A percentile compares a stretch with the other conserved stretches of the same genome.
Evolutionary conservation across 177 flowering plant species (phyloP).

Genomic region (Vitis hybrid): DNA sequence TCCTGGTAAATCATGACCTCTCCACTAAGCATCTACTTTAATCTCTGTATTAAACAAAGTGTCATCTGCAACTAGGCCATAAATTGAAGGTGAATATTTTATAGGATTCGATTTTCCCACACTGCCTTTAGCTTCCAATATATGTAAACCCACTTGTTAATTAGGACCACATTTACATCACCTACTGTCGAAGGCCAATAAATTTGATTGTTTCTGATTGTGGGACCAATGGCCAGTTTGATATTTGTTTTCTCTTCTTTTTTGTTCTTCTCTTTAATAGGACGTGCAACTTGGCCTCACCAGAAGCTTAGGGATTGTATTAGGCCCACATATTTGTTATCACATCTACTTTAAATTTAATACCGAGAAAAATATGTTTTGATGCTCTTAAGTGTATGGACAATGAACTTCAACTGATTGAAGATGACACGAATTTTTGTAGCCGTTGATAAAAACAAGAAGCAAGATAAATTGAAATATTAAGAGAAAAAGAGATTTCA

Average conservation of each 20-base stretch:
- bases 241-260: not conserved
- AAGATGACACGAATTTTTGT: constrained; percentile 12
- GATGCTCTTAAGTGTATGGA: constrained; percentile 1
- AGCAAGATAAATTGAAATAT: too few species aligned
- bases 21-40: not conserved
- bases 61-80: not conserved
- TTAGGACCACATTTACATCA: constrained; percentile 12
- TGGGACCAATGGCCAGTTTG: constrained; percentile 7
- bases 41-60: not conserved
- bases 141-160: constrained; percentile 9
- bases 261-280: not conserved
- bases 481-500: too few species aligned
- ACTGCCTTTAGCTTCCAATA: not conserved
- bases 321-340: constrained; percentile 4
- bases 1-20: constrained; percentile 49
- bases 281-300: not conserved
- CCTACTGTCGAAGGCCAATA: constrained; percentile 6
- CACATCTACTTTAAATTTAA: not conserved
- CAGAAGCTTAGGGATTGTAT: constrained; percentile 4
- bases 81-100: not conserved
- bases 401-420: constrained; percentile 11
- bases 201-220: not conserved
- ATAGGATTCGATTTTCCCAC: not conserved
- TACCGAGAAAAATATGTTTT: not conserved
- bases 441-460: constrained; percentile 3